Percentiles rank a stretch among this genome's conserved stretches.
phyloP scores from a whole-genome alignment of 345 rosid species.

The Noccaea bulbosa region DNA sequence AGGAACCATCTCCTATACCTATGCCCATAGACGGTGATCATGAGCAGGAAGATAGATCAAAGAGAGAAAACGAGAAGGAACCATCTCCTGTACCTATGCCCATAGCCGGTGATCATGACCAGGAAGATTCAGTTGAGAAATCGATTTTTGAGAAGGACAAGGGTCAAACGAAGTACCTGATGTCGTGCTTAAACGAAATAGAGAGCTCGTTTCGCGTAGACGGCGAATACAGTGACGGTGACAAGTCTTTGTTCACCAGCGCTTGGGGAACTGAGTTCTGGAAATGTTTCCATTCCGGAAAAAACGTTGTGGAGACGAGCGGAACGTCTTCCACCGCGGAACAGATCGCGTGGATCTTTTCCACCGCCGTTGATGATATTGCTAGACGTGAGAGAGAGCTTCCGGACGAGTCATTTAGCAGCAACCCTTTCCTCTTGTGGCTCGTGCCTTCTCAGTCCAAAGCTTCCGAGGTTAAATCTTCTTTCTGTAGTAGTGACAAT shows the following conservation, averaged over 20 bases:
- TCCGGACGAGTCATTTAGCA: slow-evolving; percentile 47
- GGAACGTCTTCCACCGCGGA: slow-evolving; percentile 58
- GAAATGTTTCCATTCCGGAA: slow-evolving; percentile 61
- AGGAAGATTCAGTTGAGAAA: not conserved
- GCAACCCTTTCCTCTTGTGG: slow-evolving; percentile 71
- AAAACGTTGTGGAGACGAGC: slow-evolving; percentile 66
- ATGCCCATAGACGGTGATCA: slow-evolving; percentile 27
- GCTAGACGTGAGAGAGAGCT: slow-evolving; percentile 61
- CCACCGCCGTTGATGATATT: slow-evolving; percentile 74
- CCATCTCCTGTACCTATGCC: slow-evolving; percentile 19
- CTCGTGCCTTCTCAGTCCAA: slow-evolving; percentile 83
- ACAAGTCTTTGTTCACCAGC: slow-evolving; percentile 56
- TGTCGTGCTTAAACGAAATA: slow-evolving; percentile 61
- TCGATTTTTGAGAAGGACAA: slow-evolving; percentile 40
- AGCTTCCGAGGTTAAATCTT: slow-evolving; percentile 64
- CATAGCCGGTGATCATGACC: slow-evolving; percentile 29
- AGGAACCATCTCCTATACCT: slow-evolving; percentile 25
- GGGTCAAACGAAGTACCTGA: slow-evolving; percentile 66
- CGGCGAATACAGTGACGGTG: slow-evolving; percentile 17
- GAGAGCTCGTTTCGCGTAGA: slow-evolving; percentile 52
- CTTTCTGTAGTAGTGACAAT: not conserved
- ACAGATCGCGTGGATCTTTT: slow-evolving; percentile 87
- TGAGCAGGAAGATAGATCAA: slow-evolving; percentile 9
- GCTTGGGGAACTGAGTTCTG: slow-evolving; percentile 88
- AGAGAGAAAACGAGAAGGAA: slow-evolving; percentile 31